These are phyloP conservation scores for Forsythia viridissima DNA, from an alignment of 257 asterid species.

Conservation along the genomic window DNA sequence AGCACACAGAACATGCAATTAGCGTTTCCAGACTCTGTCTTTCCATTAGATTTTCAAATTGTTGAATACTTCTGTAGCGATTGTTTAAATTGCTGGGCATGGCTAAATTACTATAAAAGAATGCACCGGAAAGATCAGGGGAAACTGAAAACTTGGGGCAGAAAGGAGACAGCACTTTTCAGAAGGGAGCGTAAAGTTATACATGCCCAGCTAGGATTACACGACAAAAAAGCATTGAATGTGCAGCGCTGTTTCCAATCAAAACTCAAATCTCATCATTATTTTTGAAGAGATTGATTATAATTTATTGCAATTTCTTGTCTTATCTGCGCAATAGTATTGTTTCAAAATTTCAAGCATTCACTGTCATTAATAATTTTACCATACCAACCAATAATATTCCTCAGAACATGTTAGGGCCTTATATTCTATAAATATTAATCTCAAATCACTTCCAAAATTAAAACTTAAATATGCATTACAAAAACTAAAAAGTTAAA, in stretches of 20 bases:
- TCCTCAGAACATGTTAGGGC: not conserved
- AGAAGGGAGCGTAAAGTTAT: slow-evolving; percentile 23
- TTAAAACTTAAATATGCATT: slow-evolving; percentile 4
- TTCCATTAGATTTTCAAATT: slow-evolving; percentile 12
- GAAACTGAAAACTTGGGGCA: not conserved
- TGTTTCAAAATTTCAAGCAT: slow-evolving; percentile 10
- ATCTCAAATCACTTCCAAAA: not conserved
- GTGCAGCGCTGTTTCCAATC: slow-evolving; percentile 16
- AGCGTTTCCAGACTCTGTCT: slow-evolving; percentile 12
- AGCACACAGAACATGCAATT: slow-evolving; percentile 33
- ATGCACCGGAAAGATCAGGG: not conserved
- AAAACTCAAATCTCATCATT: slow-evolving; percentile 24
- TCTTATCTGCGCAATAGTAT: slow-evolving; percentile 25
- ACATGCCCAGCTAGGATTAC: slow-evolving; percentile 9
- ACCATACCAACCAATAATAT: slow-evolving; percentile 23
- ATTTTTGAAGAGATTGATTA: slow-evolving; percentile 19
- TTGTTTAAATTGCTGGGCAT: slow-evolving; percentile 5
- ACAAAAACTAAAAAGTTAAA: slow-evolving; percentile 10
- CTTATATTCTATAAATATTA: no score
- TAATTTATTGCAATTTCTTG: slow-evolving; percentile 5
- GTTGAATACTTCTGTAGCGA: slow-evolving; percentile 13
- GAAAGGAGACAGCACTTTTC: not conserved
- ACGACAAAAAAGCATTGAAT: slow-evolving; percentile 16
- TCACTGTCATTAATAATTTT: slow-evolving; percentile 9
- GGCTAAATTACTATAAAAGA: slow-evolving; percentile 18